A percentile compares a stretch with the other conserved stretches of the same genome.
phyloP scores from a whole-genome alignment of 805 yeast genomes.

The Spathaspora sp. region DNA sequence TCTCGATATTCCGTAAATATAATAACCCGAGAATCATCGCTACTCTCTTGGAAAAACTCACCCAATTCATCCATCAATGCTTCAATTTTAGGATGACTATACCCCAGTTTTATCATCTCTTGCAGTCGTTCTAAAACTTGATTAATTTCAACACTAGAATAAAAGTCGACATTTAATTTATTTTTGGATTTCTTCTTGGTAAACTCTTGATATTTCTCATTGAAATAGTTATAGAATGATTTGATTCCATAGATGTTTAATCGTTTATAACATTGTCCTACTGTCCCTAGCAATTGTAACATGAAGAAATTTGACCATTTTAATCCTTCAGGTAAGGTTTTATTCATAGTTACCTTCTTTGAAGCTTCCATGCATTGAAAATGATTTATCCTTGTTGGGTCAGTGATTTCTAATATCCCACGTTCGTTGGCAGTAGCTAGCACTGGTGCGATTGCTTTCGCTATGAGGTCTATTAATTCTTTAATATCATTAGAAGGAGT shows the following conservation, averaged over 20 bases:
- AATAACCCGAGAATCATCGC: slow-evolving; percentile 67
- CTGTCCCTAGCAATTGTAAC: slow-evolving; percentile 59
- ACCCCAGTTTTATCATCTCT: neutral
- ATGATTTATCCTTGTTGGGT: slow-evolving; percentile 65
- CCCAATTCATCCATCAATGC: slow-evolving; percentile 53
- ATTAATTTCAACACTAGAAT: slow-evolving; percentile 46
- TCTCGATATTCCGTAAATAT: slow-evolving; percentile 87
- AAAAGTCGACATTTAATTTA: slow-evolving; percentile 59
- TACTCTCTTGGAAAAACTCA: slow-evolving; percentile 46
- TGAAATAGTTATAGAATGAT: slow-evolving; percentile 68
- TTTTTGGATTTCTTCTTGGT: slow-evolving; percentile 57
- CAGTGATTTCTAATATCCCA: slow-evolving; percentile 59
- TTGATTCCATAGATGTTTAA: slow-evolving; percentile 78
- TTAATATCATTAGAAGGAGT: slow-evolving; percentile 50
- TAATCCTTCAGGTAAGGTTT: slow-evolving; percentile 57
- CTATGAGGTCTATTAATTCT: slow-evolving; percentile 50
- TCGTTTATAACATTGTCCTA: slow-evolving; percentile 68
- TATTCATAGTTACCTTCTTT: slow-evolving; percentile 52
- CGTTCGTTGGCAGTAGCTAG: slow-evolving; percentile 60
- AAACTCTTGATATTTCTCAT: slow-evolving; percentile 55
- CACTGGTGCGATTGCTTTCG: slow-evolving; percentile 65
- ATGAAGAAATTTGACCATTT: slow-evolving; percentile 71
- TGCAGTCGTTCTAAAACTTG: slow-evolving; percentile 18
- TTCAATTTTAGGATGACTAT: slow-evolving; percentile 66
- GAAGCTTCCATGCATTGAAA: slow-evolving; percentile 70